Percentiles rank a stretch among this genome's conserved stretches.
Evolutionary conservation across 257 asterid species (phyloP).

Genomic region (Jacaranda copaia): DNA sequence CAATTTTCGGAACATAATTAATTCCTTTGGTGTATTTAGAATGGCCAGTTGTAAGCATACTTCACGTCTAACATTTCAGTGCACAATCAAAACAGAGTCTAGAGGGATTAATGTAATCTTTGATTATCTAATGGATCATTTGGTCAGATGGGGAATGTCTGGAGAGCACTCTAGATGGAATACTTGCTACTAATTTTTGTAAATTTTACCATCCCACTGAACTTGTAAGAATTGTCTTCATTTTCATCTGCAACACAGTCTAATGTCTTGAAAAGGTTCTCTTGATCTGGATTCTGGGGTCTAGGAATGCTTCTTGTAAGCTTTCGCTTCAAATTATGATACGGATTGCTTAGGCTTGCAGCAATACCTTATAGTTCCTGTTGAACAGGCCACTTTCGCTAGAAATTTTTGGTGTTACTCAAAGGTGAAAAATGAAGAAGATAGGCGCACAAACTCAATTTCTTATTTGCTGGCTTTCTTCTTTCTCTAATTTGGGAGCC

Average conservation of each 20-base stretch:
- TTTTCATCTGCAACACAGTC: slow-evolving; percentile 1
- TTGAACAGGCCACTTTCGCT: not conserved
- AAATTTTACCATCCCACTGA: slow-evolving; percentile 1
- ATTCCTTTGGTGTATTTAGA: not conserved
- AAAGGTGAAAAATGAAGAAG: slow-evolving; percentile 1
- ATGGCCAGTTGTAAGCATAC: slow-evolving; percentile 21
- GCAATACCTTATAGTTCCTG: not conserved
- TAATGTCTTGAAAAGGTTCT: not conserved
- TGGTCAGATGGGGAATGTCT: slow-evolving; percentile 5
- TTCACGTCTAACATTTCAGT: not conserved
- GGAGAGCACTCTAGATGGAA: not conserved
- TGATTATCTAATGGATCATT: slow-evolving; percentile 15
- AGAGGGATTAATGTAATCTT: slow-evolving; percentile 10
- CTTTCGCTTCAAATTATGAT: not conserved
- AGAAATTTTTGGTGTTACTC: slow-evolving; percentile 15
- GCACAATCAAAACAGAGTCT: not conserved
- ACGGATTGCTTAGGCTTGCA: slow-evolving; percentile 6
- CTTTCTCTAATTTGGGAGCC: not conserved
- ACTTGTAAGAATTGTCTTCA: slow-evolving; percentile 2
- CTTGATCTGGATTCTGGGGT: slow-evolving; percentile 20
- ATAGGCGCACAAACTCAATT: not conserved
- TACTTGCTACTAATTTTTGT: not conserved
- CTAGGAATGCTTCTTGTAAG: slow-evolving; percentile 16
- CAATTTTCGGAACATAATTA: not conserved
- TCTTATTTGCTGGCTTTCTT: not conserved